These are phyloP conservation scores for Sphagnurus paluster DNA, from an alignment of 1,284 basidiomycete species.

Conservation along the genomic window DNA sequence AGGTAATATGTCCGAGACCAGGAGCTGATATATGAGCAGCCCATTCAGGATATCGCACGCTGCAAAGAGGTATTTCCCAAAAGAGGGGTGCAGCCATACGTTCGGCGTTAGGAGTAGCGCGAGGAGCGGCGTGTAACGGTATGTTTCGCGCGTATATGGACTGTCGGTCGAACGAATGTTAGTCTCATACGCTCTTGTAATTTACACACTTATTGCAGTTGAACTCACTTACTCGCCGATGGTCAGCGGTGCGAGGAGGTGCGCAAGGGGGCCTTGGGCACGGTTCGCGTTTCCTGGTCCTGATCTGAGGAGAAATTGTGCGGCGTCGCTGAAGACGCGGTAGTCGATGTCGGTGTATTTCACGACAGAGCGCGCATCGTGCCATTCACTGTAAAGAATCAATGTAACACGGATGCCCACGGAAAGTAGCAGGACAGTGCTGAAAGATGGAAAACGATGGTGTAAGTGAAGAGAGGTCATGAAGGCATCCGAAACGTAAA, in stretches of 20 bases:
- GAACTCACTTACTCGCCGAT: constrained; percentile 64
- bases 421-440: constrained; percentile 53
- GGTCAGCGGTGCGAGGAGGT: constrained; percentile 30
- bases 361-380: constrained; percentile 78
- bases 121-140: constrained; percentile 94
- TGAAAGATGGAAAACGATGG: constrained; percentile 44
- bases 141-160: constrained; percentile 92
- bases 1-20: constrained; percentile 53
- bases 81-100: constrained; percentile 73
- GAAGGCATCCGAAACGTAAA: too few relatives aligned
- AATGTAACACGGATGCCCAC: constrained; percentile 64
- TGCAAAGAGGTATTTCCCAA: constrained; percentile 91
- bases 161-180: constrained; percentile 38
- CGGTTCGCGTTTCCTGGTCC: constrained; percentile 38
- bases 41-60: constrained; percentile 85
- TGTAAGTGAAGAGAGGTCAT: constrained; percentile 6
- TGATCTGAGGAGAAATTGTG: constrained; percentile 63
- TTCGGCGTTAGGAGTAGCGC: constrained; percentile 85
- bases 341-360: constrained; percentile 99
- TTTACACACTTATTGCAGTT: too few relatives aligned
- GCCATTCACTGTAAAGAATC: constrained; percentile 86
- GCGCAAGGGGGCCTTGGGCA: constrained; percentile 60
- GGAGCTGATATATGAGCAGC: constrained; percentile 70
- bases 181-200: neutral
- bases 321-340: constrained; percentile 92